phyloP scores from a whole-genome alignment of 768 basidiomycete genomes.

The Podaxis sp. region DNA sequence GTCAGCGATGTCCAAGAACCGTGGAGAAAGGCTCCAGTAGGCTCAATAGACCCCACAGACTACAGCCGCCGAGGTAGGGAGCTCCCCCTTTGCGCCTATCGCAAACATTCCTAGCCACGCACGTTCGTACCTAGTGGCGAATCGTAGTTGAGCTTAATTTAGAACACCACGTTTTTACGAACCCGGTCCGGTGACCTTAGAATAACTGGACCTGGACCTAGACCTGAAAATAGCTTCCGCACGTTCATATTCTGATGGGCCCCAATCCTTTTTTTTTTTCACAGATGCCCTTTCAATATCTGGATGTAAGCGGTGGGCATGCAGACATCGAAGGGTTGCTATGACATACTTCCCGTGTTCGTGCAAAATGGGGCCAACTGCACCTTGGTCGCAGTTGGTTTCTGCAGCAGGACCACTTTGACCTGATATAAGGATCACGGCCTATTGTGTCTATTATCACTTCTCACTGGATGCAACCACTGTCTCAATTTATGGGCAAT shows the following conservation, averaged over 20 bases:
- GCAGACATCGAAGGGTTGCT: not conserved
- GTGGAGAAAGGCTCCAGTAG: not conserved
- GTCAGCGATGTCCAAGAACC: too few species aligned
- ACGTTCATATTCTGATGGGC: not conserved
- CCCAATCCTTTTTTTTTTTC: not conserved
- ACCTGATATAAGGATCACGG: too few species aligned
- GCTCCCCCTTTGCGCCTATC: not conserved
- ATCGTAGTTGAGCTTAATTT: not conserved
- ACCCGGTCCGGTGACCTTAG: not conserved
- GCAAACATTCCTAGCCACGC: not conserved
- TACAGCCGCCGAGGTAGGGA: not conserved
- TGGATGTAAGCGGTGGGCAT: not conserved
- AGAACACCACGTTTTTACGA: not conserved
- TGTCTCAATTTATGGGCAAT: not conserved
- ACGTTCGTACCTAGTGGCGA: conserved; percentile 8
- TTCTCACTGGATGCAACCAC: not conserved
- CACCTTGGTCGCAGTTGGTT: not conserved
- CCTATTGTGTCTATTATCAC: not conserved
- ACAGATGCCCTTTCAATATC: not conserved
- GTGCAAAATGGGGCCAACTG: not conserved
- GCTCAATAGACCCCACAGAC: not conserved
- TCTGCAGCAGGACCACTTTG: not conserved
- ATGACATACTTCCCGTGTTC: not conserved
- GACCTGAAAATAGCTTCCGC: not conserved
- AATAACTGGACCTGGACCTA: not conserved